A percentile compares a stretch with the other conserved stretches of the same genome.
These are phyloP conservation scores for Yamadazyma diospyri DNA, from an alignment of 1,139 yeast species.

Conservation along the genomic window DNA sequence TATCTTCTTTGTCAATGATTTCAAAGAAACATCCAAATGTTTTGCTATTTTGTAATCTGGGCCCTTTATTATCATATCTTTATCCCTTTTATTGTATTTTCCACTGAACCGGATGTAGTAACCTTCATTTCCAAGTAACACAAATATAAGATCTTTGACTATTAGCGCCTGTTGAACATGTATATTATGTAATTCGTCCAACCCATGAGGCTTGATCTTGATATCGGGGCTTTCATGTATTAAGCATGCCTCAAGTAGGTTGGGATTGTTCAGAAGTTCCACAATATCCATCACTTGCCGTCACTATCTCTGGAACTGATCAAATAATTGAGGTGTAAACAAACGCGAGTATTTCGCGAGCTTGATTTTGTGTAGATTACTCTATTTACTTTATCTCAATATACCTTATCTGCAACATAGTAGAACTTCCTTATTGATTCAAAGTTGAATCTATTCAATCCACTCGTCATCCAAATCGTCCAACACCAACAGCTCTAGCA, in stretches of 20 bases:
- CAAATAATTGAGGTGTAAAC: too few relatives aligned
- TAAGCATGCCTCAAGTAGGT: constrained; percentile 18
- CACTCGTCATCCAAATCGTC: constrained; percentile 27
- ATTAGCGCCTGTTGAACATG: constrained; percentile 69
- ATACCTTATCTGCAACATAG: background rate
- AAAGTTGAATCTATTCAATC: constrained; percentile 4
- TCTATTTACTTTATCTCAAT: too few relatives aligned
- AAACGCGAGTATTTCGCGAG: background rate
- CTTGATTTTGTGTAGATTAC: too few relatives aligned
- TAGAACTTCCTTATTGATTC: background rate
- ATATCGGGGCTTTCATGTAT: constrained; percentile 12
- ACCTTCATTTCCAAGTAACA: constrained; percentile 78
- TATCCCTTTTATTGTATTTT: constrained; percentile 46
- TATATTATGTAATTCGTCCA: constrained; percentile 40
- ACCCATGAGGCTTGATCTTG: constrained; percentile 37
- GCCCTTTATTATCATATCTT: constrained; percentile 46
- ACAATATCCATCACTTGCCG: constrained; percentile 17
- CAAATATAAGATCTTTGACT: constrained; percentile 64
- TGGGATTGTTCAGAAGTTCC: constrained; percentile 17
- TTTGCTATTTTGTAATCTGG: constrained; percentile 75
- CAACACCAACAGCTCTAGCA: constrained; percentile 36
- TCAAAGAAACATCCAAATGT: constrained; percentile 70
- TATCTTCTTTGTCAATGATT: constrained; percentile 64
- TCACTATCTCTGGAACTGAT: background rate
- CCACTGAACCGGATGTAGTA: constrained; percentile 67